A percentile compares a stretch with the other conserved stretches of the same genome.
phyloP scores from a whole-genome alignment of 768 basidiomycete species.

The Russula olivacea region DNA sequence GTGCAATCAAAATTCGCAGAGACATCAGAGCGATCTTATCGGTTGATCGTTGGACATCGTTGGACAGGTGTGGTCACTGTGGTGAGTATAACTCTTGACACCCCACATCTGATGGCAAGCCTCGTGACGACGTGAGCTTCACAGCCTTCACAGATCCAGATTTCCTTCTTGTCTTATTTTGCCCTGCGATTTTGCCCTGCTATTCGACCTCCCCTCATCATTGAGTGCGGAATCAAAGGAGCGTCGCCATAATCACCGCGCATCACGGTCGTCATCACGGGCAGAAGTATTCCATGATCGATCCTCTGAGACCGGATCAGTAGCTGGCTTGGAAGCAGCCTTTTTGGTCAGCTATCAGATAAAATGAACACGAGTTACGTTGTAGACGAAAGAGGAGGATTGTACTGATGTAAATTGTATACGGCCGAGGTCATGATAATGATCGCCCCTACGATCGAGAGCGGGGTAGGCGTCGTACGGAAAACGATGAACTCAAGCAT shows the following conservation, averaged over 20 bases:
- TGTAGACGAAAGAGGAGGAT: constrained; percentile 14
- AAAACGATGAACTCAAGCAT: constrained; percentile 63
- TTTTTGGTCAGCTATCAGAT: constrained; percentile 6
- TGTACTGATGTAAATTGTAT: constrained; percentile 63
- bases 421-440: constrained; percentile 61
- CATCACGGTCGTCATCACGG: not conserved
- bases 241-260: not conserved
- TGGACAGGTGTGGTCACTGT: too few relatives aligned
- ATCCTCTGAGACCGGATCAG: not conserved
- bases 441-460: constrained; percentile 55
- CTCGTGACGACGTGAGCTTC: too few relatives aligned
- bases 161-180: too few relatives aligned
- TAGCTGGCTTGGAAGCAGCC: constrained; percentile 1
- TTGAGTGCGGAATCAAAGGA: too few relatives aligned
- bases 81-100: not conserved
- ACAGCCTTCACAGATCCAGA: too few relatives aligned
- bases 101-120: not conserved
- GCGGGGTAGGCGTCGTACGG: constrained; percentile 47
- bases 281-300: not conserved
- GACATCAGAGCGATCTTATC: not conserved
- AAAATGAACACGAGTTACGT: not conserved
- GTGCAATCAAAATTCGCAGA: not conserved
- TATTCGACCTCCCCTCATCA: not conserved
- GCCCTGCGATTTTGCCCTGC: not conserved
- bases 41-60: not conserved